Evolutionary conservation across 768 basidiomycete species (phyloP).

Genomic region (Cantharellus anzutake): DNA sequence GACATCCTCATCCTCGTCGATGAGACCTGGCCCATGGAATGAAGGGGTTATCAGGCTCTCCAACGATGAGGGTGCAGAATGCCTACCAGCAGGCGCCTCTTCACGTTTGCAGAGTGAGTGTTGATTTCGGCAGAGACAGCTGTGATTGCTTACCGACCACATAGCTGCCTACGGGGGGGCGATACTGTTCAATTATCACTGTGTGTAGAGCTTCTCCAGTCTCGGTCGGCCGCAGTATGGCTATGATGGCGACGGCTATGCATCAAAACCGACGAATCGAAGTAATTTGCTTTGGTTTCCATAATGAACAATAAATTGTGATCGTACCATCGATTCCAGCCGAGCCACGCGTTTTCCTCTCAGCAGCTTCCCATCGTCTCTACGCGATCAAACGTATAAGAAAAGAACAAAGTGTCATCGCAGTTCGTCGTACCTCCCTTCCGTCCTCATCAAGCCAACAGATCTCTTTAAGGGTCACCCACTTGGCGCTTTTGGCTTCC

Average conservation of each 20-base stretch:
- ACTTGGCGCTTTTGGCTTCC: constrained; percentile 30
- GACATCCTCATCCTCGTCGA: constrained; percentile 71
- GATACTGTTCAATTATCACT: constrained; percentile 79
- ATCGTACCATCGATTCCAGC: constrained; percentile 61
- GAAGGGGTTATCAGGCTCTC: constrained; percentile 3
- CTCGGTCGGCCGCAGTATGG: constrained; percentile 57
- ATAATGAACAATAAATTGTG: neutral
- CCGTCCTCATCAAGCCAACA: constrained; percentile 65
- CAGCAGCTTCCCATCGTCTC: constrained; percentile 61
- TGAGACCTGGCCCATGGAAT: constrained; percentile 32
- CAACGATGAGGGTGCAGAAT: constrained; percentile 2
- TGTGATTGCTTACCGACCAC: constrained; percentile 36
- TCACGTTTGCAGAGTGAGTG: neutral
- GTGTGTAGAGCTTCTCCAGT: constrained; percentile 56
- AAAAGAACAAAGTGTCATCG: too few species aligned
- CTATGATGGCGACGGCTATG: constrained; percentile 68
- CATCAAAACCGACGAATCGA: neutral
- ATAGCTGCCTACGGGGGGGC: constrained; percentile 64
- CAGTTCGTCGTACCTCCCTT: constrained; percentile 14
- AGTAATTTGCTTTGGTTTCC: neutral
- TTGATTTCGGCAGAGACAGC: neutral
- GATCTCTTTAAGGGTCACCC: constrained; percentile 71
- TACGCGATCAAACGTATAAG: too few species aligned
- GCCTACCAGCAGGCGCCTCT: neutral
- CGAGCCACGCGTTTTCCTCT: constrained; percentile 56